phyloP scores from a whole-genome alignment of 2,329 filamentous ascomycete species.

The Emergomyces pasteurianus region DNA sequence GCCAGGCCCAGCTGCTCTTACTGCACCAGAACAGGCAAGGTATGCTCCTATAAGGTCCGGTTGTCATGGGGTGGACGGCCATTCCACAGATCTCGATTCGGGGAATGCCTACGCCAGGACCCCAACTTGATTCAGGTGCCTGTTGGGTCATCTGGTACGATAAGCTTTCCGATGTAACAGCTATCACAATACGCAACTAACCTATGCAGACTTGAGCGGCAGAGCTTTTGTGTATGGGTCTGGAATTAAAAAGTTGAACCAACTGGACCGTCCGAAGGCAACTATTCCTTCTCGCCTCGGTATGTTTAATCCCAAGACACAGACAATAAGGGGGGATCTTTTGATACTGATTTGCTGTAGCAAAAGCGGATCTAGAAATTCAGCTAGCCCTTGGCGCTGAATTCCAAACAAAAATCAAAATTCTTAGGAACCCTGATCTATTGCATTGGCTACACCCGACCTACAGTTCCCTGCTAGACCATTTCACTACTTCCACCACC shows the following conservation, averaged over 20 bases:
- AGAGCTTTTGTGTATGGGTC: constrained; percentile 4
- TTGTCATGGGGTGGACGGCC: constrained; percentile 12
- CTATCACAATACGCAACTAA: not conserved
- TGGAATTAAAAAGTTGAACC: not conserved
- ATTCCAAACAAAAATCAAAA: not conserved
- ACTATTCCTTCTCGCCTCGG: not conserved
- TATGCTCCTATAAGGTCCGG: constrained; percentile 8
- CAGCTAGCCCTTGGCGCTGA: not conserved
- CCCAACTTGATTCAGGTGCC: constrained; percentile 8
- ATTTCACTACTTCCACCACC: constrained; percentile 28
- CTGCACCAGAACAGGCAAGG: constrained; percentile 6
- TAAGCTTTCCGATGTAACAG: not conserved
- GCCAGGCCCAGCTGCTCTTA: constrained; percentile 8
- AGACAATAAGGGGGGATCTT: not conserved
- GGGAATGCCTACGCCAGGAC: constrained; percentile 10
- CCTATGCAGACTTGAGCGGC: not conserved
- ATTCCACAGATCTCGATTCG: constrained; percentile 12
- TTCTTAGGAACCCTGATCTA: constrained; percentile 1
- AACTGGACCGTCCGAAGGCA: not conserved
- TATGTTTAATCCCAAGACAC: not conserved
- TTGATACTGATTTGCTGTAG: not conserved
- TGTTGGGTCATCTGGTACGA: constrained; percentile 4
- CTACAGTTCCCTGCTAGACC: constrained; percentile 13
- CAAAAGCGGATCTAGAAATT: not conserved
- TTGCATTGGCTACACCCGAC: constrained; percentile 4